Base-by-base conservation (phyloP, 2,329 filamentous ascomycete genomes). In the Bipolaris sorokiniana region DNA sequence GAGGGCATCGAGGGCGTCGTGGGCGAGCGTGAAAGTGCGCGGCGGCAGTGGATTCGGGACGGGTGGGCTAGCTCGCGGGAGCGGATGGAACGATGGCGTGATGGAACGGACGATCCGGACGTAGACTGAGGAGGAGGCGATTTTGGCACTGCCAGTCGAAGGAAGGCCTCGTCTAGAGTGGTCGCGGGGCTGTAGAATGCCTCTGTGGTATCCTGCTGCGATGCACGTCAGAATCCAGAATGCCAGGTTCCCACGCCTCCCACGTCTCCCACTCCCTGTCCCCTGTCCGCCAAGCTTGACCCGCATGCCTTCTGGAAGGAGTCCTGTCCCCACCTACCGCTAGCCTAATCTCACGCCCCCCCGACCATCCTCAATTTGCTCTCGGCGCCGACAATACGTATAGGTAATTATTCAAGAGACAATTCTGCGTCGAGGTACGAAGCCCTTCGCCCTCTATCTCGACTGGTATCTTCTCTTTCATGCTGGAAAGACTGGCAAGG, bases 211-310 rank as follows among this genome's bases (percentile, higher is more conserved):
- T 51, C 44, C 26, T 50, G 52, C 33, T 46, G 42, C 42, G 48
- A 62, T 62, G 63, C 61, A 62, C 58, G 62, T 57, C 63, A 65
- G 59, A 61, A 51, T 56, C 53, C 63, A 66, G 59, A 61, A 51
- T 58, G 49, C 63, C 56, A 45, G 56, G 51, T 54, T 61, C 51
- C 48, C 61, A 60, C 44, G 51, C 54, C 56, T 55, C 57, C 23
- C 20, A 23, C 31, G 49, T 13, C 28, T 55, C 57, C 23, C 28
- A 34, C 31, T 40, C 38, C 16, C 11, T 40, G 51, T 51, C 56
- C 59, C 53, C 54, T 54, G 31, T 22, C 16, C 37, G 59, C 54
- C 60, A 61, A 61, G 58, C 10, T 41, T 40, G 36, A 26, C 51
- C 48, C 48, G 34, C 53, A 42, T 26, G 44, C 37, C 42, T 51